Evolutionary conservation across 1,139 yeast species (phyloP), one percentile per base, ranked within the genome.

Genomic region (Yamadazyma triangularis): DNA sequence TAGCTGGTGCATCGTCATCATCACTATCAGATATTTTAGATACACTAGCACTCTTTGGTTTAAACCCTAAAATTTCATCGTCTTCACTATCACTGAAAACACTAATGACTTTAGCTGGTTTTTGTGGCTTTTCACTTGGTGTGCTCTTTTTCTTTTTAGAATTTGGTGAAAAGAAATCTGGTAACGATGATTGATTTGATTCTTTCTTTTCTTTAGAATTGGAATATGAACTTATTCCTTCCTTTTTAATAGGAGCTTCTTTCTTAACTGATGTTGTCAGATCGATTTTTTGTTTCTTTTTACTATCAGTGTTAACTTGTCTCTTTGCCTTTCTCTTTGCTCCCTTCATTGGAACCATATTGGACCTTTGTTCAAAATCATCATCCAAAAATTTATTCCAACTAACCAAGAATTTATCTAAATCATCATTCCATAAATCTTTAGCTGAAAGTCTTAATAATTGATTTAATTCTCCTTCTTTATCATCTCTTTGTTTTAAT

Each of bases 361-460:
- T 53, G 13, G 58, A 47, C 36, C 70, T 56, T 25, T 57, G 64
- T 23, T 44, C 43, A 27, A 41, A 50, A 39, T 67, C 73, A 6
- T 43, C 50, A 8, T 50, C 53, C 38, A 69, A 61, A 53, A 85
- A 87, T 33, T 69, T 63, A 1, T 79, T 72, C 82, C 93, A 91
- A 9, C 71, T 73, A 4, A 44, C 64, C 41, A 76, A 51, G 53
- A 91, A 91, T 1, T 60, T 79, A 38, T 87, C 95, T 47, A 91
- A 67, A 54, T 91, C 98, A 27, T 57, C 70, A 38, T 64, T 73
- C 98, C 98, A 91, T 39, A 91, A 64, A 56, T 88, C 96, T 53
- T 86, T 87, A 15, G 96, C 91, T 4, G 85, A 66, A 49, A 78
- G 68, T 35, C 73, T 72, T 44, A 89, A 69, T 42, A 91, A 67